These are phyloP conservation scores for Phaeotremella skinneri DNA, from an alignment of 768 basidiomycete species.

Conservation along the genomic window DNA sequence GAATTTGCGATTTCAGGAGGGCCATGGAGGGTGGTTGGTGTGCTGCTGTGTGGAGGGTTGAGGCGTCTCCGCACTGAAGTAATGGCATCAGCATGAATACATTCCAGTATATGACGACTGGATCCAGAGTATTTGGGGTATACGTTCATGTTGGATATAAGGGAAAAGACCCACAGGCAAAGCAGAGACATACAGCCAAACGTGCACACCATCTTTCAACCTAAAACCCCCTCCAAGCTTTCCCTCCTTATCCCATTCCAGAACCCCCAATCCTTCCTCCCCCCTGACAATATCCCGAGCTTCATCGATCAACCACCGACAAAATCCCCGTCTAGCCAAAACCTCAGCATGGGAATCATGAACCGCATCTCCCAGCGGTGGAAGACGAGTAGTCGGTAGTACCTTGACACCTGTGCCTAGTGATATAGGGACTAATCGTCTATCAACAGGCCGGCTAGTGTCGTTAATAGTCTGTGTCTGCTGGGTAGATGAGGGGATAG, in stretches of 20 bases:
- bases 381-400: slow-evolving; percentile 64
- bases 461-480: slow-evolving; percentile 56
- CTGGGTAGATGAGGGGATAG: slow-evolving; percentile 1
- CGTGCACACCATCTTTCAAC: slow-evolving; percentile 56
- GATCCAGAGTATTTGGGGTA: not conserved
- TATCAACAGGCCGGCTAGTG: slow-evolving; percentile 37
- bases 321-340: slow-evolving; percentile 73
- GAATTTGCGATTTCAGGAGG: slow-evolving; percentile 35
- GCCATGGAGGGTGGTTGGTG: slow-evolving; percentile 75
- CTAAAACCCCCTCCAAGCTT: slow-evolving; percentile 27
- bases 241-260: slow-evolving; percentile 16
- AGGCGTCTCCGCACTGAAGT: slow-evolving; percentile 80
- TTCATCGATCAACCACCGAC: slow-evolving; percentile 78
- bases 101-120: not conserved
- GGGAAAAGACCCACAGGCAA: slow-evolving; percentile 59
- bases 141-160: slow-evolving; percentile 23
- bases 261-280: slow-evolving; percentile 4
- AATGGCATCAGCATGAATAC: slow-evolving; percentile 9
- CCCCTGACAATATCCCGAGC: slow-evolving; percentile 38
- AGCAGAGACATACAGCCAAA: slow-evolving; percentile 76
- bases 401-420: slow-evolving; percentile 77
- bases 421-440: slow-evolving; percentile 3
- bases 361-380: slow-evolving; percentile 69
- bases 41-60: slow-evolving; percentile 71
- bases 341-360: slow-evolving; percentile 93